A percentile compares a stretch with the other conserved stretches of the same genome.
Conservation (phyloP, 768 basidiomycete genomes). For the Coprinopsis marcescibilis region DNA sequence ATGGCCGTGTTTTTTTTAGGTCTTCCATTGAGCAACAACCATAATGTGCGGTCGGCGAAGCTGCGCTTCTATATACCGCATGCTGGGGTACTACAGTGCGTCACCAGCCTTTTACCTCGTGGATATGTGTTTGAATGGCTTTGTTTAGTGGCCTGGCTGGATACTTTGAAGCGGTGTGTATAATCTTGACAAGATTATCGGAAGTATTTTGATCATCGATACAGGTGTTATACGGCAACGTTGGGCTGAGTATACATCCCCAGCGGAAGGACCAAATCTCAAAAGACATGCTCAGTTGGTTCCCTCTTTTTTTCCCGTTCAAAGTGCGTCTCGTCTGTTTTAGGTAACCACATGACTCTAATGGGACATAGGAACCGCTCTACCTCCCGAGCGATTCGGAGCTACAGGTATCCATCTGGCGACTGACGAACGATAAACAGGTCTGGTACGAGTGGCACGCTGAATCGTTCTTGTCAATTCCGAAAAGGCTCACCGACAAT, state of each 20-base stretch:
- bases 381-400: slow-evolving; percentile 93
- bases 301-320: slow-evolving; percentile 94
- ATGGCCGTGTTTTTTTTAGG: slow-evolving; percentile 38
- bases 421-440: slow-evolving; percentile 79
- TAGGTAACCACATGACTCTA: slow-evolving; percentile 6
- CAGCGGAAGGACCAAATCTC: slow-evolving; percentile 79
- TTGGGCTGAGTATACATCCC: slow-evolving; percentile 93
- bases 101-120: slow-evolving; percentile 6
- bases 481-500: slow-evolving; percentile 27
- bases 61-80: slow-evolving; percentile 91
- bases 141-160: slow-evolving; percentile 81
- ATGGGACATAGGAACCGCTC: slow-evolving; percentile 66
- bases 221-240: slow-evolving; percentile 72
- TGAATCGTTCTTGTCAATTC: slow-evolving; percentile 79
- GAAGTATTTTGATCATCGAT: slow-evolving; percentile 5
- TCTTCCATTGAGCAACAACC: slow-evolving; percentile 89
- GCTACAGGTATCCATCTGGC: slow-evolving; percentile 90
- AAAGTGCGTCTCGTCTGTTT: slow-evolving; percentile 46
- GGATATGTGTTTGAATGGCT: neutral
- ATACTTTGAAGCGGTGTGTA: slow-evolving; percentile 82
- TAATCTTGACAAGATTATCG: neutral
- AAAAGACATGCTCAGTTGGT: slow-evolving; percentile 99
- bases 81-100: slow-evolving; percentile 81
- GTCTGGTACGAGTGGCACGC: slow-evolving; percentile 99
- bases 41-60: slow-evolving; percentile 86